Evolutionary conservation across 2,329 filamentous ascomycete species (phyloP).

Genomic region (Microdochium nivale): DNA sequence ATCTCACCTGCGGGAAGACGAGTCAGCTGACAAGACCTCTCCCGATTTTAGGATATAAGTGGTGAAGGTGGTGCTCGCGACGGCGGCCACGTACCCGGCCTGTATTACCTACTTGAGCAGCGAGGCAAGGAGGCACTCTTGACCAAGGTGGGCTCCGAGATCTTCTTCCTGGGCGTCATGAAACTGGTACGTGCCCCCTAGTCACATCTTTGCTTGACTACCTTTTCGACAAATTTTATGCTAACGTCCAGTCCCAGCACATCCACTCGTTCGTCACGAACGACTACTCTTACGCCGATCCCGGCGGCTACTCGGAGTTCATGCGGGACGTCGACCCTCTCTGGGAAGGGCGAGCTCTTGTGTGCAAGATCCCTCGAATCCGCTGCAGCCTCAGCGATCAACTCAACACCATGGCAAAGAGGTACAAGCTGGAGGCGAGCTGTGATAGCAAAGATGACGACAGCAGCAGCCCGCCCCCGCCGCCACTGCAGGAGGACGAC

Average conservation of each 20-base stretch:
- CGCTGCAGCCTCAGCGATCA: neutral
- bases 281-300: conserved; percentile 19
- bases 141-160: conserved; percentile 18
- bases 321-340: conserved; percentile 20
- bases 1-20: neutral
- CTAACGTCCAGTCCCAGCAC: conserved; percentile 12
- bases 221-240: neutral
- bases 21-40: conserved; percentile 3
- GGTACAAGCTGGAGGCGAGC: neutral
- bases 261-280: conserved; percentile 21
- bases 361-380: conserved; percentile 13
- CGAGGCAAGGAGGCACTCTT: conserved; percentile 20
- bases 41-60: conserved; percentile 17
- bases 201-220: neutral
- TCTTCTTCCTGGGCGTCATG: conserved; percentile 19
- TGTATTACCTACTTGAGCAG: conserved; percentile 23
- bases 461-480: neutral
- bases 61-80: conserved; percentile 19
- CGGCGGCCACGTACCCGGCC: conserved; percentile 20
- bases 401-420: neutral
- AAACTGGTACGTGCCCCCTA: conserved; percentile 17
- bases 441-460: neutral
- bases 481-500: neutral
- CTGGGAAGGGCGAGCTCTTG: conserved; percentile 18
- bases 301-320: conserved; percentile 15